Percentiles rank a stretch among this genome's conserved stretches.
Conservation (phyloP, 441 rosid genomes). For the Populus hybrid region DNA sequence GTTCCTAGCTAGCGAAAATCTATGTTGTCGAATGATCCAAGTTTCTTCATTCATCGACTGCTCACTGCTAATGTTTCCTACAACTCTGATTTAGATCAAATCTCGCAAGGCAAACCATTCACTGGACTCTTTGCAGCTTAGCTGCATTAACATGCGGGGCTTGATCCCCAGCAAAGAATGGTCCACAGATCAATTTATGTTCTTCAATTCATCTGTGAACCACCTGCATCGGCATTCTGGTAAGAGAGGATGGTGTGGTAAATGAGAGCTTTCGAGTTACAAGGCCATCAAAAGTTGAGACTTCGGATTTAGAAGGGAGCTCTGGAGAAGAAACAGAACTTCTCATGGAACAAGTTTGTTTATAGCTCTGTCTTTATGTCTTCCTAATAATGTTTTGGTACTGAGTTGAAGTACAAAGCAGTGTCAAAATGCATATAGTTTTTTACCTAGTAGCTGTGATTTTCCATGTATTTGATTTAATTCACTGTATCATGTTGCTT, state of each 20-base stretch:
- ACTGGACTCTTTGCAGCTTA: conserved; percentile 30
- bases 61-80: neutral
- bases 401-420: conserved; percentile 1
- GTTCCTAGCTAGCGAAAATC: conserved; percentile 4
- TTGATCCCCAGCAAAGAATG: neutral
- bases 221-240: neutral
- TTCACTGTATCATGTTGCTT: neutral
- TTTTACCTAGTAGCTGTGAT: no score
- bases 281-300: no score
- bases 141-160: neutral
- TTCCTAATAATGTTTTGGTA: conserved; percentile 13
- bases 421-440: neutral
- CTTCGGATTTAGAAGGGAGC: neutral
- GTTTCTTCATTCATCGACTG: neutral
- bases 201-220: neutral
- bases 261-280: neutral
- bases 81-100: conserved; percentile 18
- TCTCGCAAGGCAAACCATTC: conserved; percentile 16
- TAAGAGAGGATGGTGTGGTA: neutral
- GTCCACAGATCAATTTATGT: neutral
- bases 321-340: neutral
- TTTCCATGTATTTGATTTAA: neutral
- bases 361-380: neutral
- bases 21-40: neutral
- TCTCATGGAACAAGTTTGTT: neutral